Conservation (phyloP, 2,329 filamentous ascomycete genomes). For the Claviceps cyperi region DNA sequence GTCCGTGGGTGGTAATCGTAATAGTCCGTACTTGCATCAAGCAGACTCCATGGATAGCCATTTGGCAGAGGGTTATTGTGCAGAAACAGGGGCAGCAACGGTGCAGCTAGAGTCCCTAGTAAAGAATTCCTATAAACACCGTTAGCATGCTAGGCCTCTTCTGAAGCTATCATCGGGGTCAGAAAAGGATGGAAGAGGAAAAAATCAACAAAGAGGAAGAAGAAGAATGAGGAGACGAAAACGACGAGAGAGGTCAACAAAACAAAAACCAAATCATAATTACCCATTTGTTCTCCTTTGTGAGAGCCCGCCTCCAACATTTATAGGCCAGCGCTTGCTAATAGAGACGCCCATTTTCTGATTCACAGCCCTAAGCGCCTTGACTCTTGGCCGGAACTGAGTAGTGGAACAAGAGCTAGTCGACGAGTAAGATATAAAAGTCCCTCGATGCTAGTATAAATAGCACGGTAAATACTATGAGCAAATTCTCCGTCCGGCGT, state of each 20-base stretch:
- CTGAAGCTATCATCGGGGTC: background rate
- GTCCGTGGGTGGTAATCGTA: conserved; percentile 34
- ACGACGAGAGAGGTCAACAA: background rate
- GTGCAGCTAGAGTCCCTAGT: conserved; percentile 24
- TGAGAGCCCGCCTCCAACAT: conserved; percentile 10
- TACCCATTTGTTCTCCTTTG: conserved; percentile 27
- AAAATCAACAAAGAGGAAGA: background rate
- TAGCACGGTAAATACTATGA: background rate
- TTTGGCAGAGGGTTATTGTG: conserved; percentile 33
- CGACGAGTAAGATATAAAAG: background rate
- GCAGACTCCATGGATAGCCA: conserved; percentile 37
- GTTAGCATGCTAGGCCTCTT: background rate
- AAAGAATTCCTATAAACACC: conserved; percentile 19
- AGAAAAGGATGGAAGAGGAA: background rate
- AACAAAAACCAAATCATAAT: background rate
- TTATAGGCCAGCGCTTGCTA: background rate
- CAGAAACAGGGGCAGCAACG: conserved; percentile 27
- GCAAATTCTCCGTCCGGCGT: background rate
- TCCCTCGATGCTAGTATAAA: background rate
- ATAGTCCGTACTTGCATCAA: conserved; percentile 32
- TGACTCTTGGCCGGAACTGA: background rate
- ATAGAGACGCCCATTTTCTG: background rate
- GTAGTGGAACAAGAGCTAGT: background rate
- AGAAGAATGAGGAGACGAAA: background rate
- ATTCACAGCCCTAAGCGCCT: background rate